phyloP scores from a whole-genome alignment of 371 early-diverging fungal species.

The Mortierella polycephala region DNA sequence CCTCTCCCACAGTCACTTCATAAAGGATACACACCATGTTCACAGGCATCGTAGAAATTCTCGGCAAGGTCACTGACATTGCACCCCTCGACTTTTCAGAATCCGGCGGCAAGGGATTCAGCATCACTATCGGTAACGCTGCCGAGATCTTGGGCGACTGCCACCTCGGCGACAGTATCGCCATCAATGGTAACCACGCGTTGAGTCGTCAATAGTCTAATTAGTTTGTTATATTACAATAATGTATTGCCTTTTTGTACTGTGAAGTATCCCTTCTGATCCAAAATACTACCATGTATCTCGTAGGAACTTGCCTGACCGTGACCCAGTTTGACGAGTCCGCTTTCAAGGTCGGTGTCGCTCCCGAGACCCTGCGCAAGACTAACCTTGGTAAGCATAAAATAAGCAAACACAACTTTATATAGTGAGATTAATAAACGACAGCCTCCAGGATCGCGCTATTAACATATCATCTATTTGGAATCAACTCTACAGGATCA shows the following conservation, averaged over 20 bases:
- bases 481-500: constrained; percentile 60
- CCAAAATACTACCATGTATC: no score
- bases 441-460: not conserved
- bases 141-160: constrained; percentile 82
- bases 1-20: not conserved
- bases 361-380: constrained; percentile 92
- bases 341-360: constrained; percentile 90
- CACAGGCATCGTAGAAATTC: constrained; percentile 94
- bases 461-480: constrained; percentile 2
- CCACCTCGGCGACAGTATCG: constrained; percentile 94
- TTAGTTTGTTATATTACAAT: not conserved
- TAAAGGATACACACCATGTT: constrained; percentile 72
- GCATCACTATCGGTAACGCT: constrained; percentile 82
- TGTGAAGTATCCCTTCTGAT: not conserved
- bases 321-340: constrained; percentile 90
- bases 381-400: constrained; percentile 84
- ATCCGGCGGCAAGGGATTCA: constrained; percentile 89
- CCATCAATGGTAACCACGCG: constrained; percentile 81
- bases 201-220: not conserved
- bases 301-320: constrained; percentile 91
- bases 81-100: constrained; percentile 73
- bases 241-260: not conserved
- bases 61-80: constrained; percentile 82
- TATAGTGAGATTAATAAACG: not conserved
- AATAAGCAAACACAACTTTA: not conserved